These are phyloP conservation scores for Ogataea corticis DNA, from an alignment of 805 yeast genomes.

Conservation along the genomic window DNA sequence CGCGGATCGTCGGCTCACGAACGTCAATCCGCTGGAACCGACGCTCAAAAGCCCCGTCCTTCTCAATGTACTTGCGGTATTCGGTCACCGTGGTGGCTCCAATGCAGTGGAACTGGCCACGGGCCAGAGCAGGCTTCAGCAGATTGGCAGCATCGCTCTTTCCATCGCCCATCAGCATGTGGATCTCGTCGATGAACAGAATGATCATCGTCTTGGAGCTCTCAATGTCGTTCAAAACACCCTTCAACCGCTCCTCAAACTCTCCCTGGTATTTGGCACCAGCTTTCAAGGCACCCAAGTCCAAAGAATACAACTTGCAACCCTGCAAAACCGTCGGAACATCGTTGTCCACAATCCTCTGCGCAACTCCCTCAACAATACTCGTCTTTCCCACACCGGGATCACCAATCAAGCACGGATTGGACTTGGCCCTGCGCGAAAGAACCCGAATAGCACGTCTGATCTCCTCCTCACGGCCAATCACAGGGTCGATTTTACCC, in stretches of 20 bases:
- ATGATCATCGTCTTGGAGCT: constrained; percentile 83
- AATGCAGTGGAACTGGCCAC: constrained; percentile 94
- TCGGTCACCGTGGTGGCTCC: constrained; percentile 98
- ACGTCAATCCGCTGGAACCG: constrained; percentile 97
- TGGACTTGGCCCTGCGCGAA: constrained; percentile 96
- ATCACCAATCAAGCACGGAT: constrained; percentile 96
- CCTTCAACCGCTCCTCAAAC: constrained; percentile 96
- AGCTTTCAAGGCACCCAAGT: constrained; percentile 94
- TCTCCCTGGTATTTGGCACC: constrained; percentile 99
- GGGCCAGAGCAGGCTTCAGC: constrained; percentile 94
- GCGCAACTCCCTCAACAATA: constrained; percentile 98
- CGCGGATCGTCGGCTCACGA: constrained; percentile 87
- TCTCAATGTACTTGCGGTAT: constrained; percentile 87
- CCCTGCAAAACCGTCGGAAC: constrained; percentile 86
- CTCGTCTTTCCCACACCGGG: constrained; percentile 99
- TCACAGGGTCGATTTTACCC: constrained; percentile 96
- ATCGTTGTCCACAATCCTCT: constrained; percentile 92
- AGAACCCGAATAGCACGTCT: constrained; percentile 91
- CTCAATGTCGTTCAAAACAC: constrained; percentile 92
- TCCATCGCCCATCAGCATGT: constrained; percentile 99
- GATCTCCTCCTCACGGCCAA: constrained; percentile 98
- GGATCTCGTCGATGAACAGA: constrained; percentile 95
- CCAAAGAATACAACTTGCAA: constrained; percentile 82
- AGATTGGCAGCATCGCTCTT: constrained; percentile 96
- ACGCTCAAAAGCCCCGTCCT: constrained; percentile 98